These are phyloP conservation scores for Groenewaldozyma tartarivorans DNA, from an alignment of 805 yeast species.

Conservation along the genomic window DNA sequence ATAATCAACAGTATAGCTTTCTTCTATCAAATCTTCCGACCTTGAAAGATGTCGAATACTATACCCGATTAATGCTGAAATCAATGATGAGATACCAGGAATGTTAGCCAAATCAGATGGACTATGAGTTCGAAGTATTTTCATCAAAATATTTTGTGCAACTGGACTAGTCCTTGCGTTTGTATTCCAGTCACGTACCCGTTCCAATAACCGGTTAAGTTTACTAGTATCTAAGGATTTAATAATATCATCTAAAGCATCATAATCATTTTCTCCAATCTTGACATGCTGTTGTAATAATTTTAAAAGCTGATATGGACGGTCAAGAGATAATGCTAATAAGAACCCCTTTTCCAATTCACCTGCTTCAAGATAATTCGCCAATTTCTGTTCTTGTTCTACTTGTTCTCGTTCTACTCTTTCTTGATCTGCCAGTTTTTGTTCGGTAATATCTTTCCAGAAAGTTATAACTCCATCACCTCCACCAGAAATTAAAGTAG, in stretches of 20 bases:
- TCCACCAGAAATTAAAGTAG: constrained; percentile 72
- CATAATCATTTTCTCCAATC: constrained; percentile 36
- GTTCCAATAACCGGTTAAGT: constrained; percentile 50
- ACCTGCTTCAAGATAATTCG: constrained; percentile 57
- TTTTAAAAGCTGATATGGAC: constrained; percentile 78
- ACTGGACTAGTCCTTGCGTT: constrained; percentile 71
- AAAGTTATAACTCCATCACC: constrained; percentile 88
- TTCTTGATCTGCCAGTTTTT: constrained; percentile 43
- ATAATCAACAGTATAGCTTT: constrained; percentile 77
- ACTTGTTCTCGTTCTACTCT: constrained; percentile 49
- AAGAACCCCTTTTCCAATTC: constrained; percentile 88
- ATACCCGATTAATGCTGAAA: constrained; percentile 80
- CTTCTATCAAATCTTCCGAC: constrained; percentile 71
- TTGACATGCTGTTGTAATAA: constrained; percentile 49
- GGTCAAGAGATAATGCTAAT: constrained; percentile 77
- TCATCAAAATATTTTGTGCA: constrained; percentile 68
- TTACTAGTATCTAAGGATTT: constrained; percentile 49
- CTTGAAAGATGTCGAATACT: constrained; percentile 77
- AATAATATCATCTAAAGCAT: constrained; percentile 54
- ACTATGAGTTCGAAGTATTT: constrained; percentile 47
- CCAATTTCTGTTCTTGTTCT: constrained; percentile 83
- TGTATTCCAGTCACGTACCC: constrained; percentile 92
- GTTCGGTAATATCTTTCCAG: constrained; percentile 85
- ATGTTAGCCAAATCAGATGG: constrained; percentile 51
- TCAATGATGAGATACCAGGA: constrained; percentile 54